These are phyloP conservation scores for Zygoascus ofunaensis DNA, from an alignment of 805 yeast genomes.

Conservation along the genomic window DNA sequence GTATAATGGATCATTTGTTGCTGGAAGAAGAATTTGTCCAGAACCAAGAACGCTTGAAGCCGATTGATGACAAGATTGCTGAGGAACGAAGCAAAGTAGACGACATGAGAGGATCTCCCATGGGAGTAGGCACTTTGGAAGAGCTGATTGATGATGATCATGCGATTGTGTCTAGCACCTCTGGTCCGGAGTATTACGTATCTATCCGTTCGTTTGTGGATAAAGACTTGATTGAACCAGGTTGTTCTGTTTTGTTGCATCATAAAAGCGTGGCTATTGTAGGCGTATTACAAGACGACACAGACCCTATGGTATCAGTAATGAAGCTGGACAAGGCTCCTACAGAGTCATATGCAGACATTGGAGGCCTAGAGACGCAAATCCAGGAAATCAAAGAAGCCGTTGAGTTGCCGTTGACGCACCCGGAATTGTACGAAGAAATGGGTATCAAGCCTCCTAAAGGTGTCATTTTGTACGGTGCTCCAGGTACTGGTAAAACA, in stretches of 20 bases:
- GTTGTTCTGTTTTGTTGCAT: constrained; percentile 89
- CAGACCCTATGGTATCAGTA: constrained; percentile 95
- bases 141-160: constrained; percentile 98
- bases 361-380: constrained; percentile 93
- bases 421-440: constrained; percentile 94
- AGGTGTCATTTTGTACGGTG: constrained; percentile 94
- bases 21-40: constrained; percentile 94
- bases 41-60: constrained; percentile 89
- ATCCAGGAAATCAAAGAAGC: constrained; percentile 97
- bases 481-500: constrained; percentile 98
- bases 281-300: constrained; percentile 97
- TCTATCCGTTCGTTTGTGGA: constrained; percentile 94
- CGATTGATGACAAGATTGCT: constrained; percentile 91
- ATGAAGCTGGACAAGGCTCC: constrained; percentile 98
- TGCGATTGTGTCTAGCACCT: constrained; percentile 91
- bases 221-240: constrained; percentile 91
- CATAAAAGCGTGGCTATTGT: constrained; percentile 93
- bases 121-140: constrained; percentile 93
- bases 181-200: constrained; percentile 96
- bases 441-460: constrained; percentile 99
- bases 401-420: constrained; percentile 90
- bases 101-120: constrained; percentile 91
- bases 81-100: constrained; percentile 94
- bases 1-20: constrained; percentile 91
- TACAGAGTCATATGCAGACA: constrained; percentile 90